These are phyloP conservation scores for Phalaenopsis aphrodite DNA, from an alignment of 106 monocot genomes.

Conservation along the genomic window DNA sequence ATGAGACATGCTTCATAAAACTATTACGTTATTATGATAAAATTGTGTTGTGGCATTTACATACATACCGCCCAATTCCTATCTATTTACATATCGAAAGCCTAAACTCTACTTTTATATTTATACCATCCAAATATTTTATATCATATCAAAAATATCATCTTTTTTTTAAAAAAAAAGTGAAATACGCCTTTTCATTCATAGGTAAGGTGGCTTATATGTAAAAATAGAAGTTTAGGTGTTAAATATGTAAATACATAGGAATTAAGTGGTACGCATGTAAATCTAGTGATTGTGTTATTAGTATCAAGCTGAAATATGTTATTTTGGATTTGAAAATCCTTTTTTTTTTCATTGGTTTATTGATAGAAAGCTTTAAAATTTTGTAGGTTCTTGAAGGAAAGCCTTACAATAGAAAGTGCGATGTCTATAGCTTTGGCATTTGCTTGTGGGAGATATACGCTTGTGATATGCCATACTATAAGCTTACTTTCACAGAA, in stretches of 20 bases:
- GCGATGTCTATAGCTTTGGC: constrained; percentile 79
- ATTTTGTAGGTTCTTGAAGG: constrained; percentile 55
- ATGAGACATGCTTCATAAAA: neutral
- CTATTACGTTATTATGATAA: neutral
- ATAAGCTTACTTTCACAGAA: constrained; percentile 54
- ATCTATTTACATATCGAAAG: too few species aligned
- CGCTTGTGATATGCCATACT: constrained; percentile 69
- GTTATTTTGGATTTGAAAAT: neutral
- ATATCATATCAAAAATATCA: too few species aligned
- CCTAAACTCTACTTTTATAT: too few species aligned
- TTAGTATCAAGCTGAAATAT: neutral
- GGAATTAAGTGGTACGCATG: too few species aligned
- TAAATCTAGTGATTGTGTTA: neutral
- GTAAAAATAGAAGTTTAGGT: too few species aligned
- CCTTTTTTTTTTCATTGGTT: neutral
- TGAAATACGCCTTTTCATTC: too few species aligned
- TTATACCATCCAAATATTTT: too few species aligned
- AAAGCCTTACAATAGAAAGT: constrained; percentile 61
- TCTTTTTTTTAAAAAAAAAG: too few species aligned
- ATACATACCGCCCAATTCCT: too few species aligned
- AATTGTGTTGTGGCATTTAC: too few species aligned
- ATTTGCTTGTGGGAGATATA: constrained; percentile 82
- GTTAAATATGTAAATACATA: too few species aligned
- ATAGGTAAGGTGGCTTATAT: too few species aligned
- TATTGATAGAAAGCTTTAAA: neutral